phyloP scores from a whole-genome alignment of 306 rosid species.

The Vicia villosa region DNA sequence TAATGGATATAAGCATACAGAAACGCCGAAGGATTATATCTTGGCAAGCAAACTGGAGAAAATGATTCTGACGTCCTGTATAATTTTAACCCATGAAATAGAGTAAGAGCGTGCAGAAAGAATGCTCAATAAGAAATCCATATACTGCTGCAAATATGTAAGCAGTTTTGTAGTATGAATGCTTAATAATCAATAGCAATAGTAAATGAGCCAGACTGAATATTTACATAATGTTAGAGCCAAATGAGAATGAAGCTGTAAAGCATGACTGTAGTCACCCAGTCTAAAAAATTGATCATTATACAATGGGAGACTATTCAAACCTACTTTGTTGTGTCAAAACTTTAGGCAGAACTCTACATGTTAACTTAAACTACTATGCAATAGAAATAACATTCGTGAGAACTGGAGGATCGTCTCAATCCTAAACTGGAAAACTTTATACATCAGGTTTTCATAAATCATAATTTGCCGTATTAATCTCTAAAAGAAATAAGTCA shows the following conservation, averaged over 20 bases:
- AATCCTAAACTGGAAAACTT: neutral
- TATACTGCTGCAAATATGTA: constrained; percentile 2
- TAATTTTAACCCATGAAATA: constrained; percentile 27
- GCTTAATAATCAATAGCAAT: neutral
- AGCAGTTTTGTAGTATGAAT: constrained; percentile 7
- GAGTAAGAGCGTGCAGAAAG: constrained; percentile 29
- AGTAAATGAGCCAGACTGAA: constrained; percentile 23
- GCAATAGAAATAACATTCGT: neutral
- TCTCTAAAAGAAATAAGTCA: constrained; percentile 35
- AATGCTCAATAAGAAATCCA: constrained; percentile 19
- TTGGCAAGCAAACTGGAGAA: no score
- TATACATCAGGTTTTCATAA: neutral
- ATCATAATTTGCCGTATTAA: constrained; percentile 6
- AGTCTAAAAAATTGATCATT: constrained; percentile 1
- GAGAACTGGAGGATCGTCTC: neutral
- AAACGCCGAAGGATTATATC: constrained; percentile 97
- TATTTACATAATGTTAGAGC: neutral
- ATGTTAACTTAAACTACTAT: neutral
- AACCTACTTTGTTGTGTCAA: neutral
- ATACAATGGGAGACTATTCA: constrained; percentile 7
- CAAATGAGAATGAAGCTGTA: neutral
- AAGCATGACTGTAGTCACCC: neutral
- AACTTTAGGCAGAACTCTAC: neutral
- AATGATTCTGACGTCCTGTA: constrained; percentile 98
- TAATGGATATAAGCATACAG: constrained; percentile 87